Evolutionary conservation across 192 early-diverging fungal genomes (phyloP).

Genomic region (Thamnidium elegans): DNA sequence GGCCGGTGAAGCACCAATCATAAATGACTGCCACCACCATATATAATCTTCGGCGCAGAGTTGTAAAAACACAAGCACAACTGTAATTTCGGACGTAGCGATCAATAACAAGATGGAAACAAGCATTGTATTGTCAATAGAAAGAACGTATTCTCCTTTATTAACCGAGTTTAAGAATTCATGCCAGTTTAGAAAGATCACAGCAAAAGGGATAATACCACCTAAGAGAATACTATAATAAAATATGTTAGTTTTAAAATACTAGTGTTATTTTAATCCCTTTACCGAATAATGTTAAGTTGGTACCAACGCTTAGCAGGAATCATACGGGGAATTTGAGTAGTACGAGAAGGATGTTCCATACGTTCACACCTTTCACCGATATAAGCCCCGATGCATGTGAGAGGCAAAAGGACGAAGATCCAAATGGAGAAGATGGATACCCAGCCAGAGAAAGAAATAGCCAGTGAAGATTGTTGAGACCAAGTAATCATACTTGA

Average conservation of each 20-base stretch:
- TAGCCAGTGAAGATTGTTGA: slow-evolving; percentile 81
- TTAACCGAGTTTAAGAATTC: slow-evolving; percentile 63
- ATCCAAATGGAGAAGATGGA: slow-evolving; percentile 80
- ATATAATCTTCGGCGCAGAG: slow-evolving; percentile 68
- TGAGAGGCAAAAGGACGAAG: slow-evolving; percentile 73
- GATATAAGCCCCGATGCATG: slow-evolving; percentile 82
- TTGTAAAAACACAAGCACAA: slow-evolving; percentile 69
- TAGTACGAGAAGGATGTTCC: slow-evolving; percentile 87
- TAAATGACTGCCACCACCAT: slow-evolving; percentile 95
- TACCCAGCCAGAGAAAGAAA: slow-evolving; percentile 86
- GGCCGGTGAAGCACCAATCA: slow-evolving; percentile 51
- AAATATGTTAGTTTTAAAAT: not conserved
- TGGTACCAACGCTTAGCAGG: slow-evolving; percentile 80
- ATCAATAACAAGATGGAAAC: slow-evolving; percentile 58
- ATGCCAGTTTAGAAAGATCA: slow-evolving; percentile 72
- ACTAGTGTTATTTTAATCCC: not conserved
- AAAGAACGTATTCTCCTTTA: not conserved
- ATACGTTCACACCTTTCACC: slow-evolving; percentile 43
- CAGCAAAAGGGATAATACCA: slow-evolving; percentile 58
- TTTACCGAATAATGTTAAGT: slow-evolving; percentile 44
- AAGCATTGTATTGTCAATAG: slow-evolving; percentile 57
- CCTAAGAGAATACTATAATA: slow-evolving; percentile 36
- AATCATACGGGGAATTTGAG: slow-evolving; percentile 89
- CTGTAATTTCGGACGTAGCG: slow-evolving; percentile 57
- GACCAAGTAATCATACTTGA: slow-evolving; percentile 89